Percentiles rank a stretch among this genome's conserved stretches.
Conservation (phyloP, 805 yeast genomes). For the Barnettozyma sp. region DNA sequence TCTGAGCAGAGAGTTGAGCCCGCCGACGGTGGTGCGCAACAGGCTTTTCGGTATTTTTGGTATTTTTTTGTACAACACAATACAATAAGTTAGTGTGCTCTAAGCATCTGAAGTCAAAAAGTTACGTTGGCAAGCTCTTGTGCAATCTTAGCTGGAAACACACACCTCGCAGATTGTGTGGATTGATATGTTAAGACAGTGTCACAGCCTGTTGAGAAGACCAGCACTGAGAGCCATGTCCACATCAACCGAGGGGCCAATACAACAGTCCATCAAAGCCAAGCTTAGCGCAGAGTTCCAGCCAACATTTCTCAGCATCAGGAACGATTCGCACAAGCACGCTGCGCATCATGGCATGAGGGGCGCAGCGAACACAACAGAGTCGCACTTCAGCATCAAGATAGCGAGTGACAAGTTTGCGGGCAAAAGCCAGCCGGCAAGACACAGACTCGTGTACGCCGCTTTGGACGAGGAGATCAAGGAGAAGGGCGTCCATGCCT, state of each 20-base stretch:
- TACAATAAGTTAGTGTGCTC: too few species aligned
- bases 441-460: conserved; percentile 73
- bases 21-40: too few species aligned
- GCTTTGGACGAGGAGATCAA: conserved; percentile 67
- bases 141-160: too few species aligned
- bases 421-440: conserved; percentile 57
- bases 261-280: conserved; percentile 17
- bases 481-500: conserved; percentile 73
- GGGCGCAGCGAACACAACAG: conserved; percentile 62
- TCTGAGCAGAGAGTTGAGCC: too few species aligned
- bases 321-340: conserved; percentile 84
- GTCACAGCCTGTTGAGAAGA: conserved; percentile 4
- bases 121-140: not conserved
- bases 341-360: conserved; percentile 79
- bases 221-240: conserved; percentile 19
- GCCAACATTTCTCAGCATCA: conserved; percentile 45
- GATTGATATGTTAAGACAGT: not conserved
- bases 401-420: conserved; percentile 63
- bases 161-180: too few species aligned
- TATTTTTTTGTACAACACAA: too few species aligned
- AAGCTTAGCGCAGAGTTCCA: conserved; percentile 21
- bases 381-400: conserved; percentile 76
- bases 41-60: too few species aligned
- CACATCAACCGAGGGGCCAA: conserved; percentile 21
- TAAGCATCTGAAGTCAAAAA: too few species aligned